Percentiles rank a stretch among this genome's conserved stretches.
phyloP scores from a whole-genome alignment of 2,329 filamentous ascomycete species.

The Microcyclospora tardicrescens region DNA sequence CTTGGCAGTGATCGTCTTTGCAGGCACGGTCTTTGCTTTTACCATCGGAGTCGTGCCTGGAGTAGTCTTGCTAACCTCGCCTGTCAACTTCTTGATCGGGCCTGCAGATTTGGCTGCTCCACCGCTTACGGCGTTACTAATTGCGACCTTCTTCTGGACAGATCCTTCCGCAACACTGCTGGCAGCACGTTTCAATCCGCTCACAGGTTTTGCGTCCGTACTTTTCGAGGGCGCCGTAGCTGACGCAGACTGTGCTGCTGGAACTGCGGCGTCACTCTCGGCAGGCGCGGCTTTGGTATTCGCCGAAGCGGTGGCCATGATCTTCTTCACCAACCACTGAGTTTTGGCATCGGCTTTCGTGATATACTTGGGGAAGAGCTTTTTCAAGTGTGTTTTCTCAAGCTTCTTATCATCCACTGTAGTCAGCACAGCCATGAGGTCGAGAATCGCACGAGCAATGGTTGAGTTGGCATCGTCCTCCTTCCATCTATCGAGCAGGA shows the following conservation, averaged over 20 bases:
- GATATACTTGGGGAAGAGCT: slow-evolving; percentile 49
- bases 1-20: slow-evolving; percentile 10
- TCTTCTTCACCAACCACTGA: slow-evolving; percentile 47
- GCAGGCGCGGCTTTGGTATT: slow-evolving; percentile 1
- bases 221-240: slow-evolving; percentile 5
- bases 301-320: slow-evolving; percentile 24
- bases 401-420: slow-evolving; percentile 48
- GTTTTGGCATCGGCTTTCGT: slow-evolving; percentile 54
- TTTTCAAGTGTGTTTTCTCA: slow-evolving; percentile 53
- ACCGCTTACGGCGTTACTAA: slow-evolving; percentile 7
- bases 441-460: slow-evolving; percentile 30
- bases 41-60: slow-evolving; percentile 1
- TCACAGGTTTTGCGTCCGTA: slow-evolving; percentile 12
- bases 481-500: slow-evolving; percentile 35
- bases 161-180: slow-evolving; percentile 11
- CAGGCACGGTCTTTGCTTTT: not conserved
- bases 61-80: slow-evolving; percentile 4
- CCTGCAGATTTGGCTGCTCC: slow-evolving; percentile 10
- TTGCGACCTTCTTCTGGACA: slow-evolving; percentile 24
- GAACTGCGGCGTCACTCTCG: not conserved
- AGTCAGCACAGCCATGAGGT: slow-evolving; percentile 49
- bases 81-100: slow-evolving; percentile 14
- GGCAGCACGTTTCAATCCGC: slow-evolving; percentile 23
- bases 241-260: no score
- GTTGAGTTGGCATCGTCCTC: slow-evolving; percentile 32